A percentile compares a stretch with the other conserved stretches of the same genome.
These are phyloP conservation scores for Fusarium sp. DNA, from an alignment of 2,329 filamentous ascomycete genomes.

Conservation along the genomic window DNA sequence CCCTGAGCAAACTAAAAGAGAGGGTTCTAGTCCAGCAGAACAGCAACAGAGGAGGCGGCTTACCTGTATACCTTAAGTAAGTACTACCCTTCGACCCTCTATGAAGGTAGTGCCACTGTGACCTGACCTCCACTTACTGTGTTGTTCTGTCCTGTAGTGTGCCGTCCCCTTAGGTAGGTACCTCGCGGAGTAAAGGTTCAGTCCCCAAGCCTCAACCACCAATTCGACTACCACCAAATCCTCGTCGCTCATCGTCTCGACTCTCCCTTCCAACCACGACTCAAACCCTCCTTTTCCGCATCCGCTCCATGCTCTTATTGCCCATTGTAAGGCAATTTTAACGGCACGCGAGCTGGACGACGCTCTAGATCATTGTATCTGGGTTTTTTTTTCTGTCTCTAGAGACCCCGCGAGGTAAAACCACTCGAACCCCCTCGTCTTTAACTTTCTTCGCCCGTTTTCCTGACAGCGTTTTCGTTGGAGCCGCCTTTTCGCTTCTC, in stretches of 20 bases:
- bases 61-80: not conserved
- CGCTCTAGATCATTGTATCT: constrained; percentile 41
- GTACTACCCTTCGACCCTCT: not conserved
- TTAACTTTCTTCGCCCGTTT: constrained; percentile 29
- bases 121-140: not conserved
- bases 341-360: constrained; percentile 50
- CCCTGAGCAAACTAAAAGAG: not conserved
- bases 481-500: constrained; percentile 36
- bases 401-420: constrained; percentile 45
- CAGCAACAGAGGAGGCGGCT: constrained; percentile 49
- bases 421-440: constrained; percentile 35
- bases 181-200: constrained; percentile 42
- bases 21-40: constrained; percentile 21
- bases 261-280: constrained; percentile 43
- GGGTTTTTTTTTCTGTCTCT: constrained; percentile 30
- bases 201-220: constrained; percentile 51
- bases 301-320: constrained; percentile 49
- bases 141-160: not conserved
- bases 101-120: not conserved
- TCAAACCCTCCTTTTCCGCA: constrained; percentile 37
- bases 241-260: constrained; percentile 41
- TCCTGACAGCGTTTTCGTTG: constrained; percentile 31
- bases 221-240: constrained; percentile 44
- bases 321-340: constrained; percentile 54
- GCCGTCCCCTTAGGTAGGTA: not conserved